Evolutionary conservation across 148 eudicot species (phyloP).

Genomic region (Cornus kousa): DNA sequence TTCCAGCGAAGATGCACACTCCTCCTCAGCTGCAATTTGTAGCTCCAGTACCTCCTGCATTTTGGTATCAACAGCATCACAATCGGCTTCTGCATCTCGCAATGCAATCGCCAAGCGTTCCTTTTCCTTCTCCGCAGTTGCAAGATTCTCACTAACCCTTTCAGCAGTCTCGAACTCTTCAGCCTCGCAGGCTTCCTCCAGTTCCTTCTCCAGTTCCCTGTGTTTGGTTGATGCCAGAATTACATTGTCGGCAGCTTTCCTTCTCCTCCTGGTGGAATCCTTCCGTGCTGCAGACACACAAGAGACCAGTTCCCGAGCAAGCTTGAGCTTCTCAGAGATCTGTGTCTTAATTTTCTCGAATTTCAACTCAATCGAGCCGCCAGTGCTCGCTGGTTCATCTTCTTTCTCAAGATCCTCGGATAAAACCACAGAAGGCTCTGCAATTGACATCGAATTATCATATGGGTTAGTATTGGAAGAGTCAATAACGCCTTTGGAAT

Average conservation of each 20-base stretch:
- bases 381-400: conserved; percentile 13
- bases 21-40: conserved; percentile 68
- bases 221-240: conserved; percentile 45
- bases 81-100: conserved; percentile 61
- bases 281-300: conserved; percentile 52
- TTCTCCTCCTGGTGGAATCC: conserved; percentile 52
- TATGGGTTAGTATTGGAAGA: not conserved
- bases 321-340: conserved; percentile 45
- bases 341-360: conserved; percentile 47
- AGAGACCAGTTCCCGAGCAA: conserved; percentile 36
- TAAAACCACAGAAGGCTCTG: not conserved
- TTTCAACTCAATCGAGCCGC: conserved; percentile 32
- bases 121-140: conserved; percentile 62
- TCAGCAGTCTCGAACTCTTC: conserved; percentile 86
- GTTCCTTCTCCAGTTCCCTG: conserved; percentile 59
- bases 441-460: conserved; percentile 2
- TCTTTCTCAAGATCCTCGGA: conserved; percentile 13
- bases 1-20: conserved; percentile 56
- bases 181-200: conserved; percentile 79
- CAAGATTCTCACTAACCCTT: conserved; percentile 61
- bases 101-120: conserved; percentile 37
- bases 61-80: conserved; percentile 55
- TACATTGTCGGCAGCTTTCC: conserved; percentile 58
- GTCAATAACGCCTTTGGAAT: not conserved
- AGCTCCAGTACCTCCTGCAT: conserved; percentile 59